Base-by-base conservation (phyloP, 176 grass and related monocot genomes). In the Musa itinerans region DNA sequence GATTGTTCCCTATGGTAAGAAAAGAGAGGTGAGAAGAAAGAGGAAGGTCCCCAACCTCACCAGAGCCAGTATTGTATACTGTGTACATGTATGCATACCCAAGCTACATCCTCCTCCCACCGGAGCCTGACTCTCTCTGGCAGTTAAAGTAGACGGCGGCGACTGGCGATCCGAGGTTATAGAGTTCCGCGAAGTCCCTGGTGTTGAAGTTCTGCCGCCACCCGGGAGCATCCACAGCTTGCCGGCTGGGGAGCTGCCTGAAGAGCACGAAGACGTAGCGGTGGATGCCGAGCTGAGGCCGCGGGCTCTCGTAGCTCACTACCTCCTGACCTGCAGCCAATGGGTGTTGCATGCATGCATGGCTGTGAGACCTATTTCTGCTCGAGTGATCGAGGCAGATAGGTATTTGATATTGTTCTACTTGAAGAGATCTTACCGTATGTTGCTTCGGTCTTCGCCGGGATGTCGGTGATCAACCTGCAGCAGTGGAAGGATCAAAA, bases 171-270 rank as follows among this genome's bases (percentile, higher is more conserved):
- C 73, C 73, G 25, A 75, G 73, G 54, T 75, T 75, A 9, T 75
- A 61, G 25, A 59, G 54, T 27, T 75, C 54, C 3, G 73, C 54
- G 8, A 75, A 75, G 54, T 75, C 73, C 54, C 54, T 34, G 53
- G 26, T 48, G 54, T 75, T 59, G 73, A 75, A 75, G 27, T 75
- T 61, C 26, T 75, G 73, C 8, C 54, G 25, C 73, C 73, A 75
- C 25, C 73, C 54, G 3, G 73, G 54, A 4, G 54, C 54, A 48
- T 43, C 27, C 25, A 75, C 1, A 6, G 24, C 8, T n/a, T 48
- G 72, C 25, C 2, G 25, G 9, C 53, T 34, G n/a, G 34, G 34
- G 34, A 29, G 1, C 53, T 74, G 72, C 53, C 2, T 11, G 53
- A 74, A 58, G 3, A 74, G 24, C 21, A 74, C 53, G 34, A 74